Evolutionary conservation across 2,329 filamentous ascomycete genomes (phyloP).

Genomic region (Sordariomycetes sp.): DNA sequence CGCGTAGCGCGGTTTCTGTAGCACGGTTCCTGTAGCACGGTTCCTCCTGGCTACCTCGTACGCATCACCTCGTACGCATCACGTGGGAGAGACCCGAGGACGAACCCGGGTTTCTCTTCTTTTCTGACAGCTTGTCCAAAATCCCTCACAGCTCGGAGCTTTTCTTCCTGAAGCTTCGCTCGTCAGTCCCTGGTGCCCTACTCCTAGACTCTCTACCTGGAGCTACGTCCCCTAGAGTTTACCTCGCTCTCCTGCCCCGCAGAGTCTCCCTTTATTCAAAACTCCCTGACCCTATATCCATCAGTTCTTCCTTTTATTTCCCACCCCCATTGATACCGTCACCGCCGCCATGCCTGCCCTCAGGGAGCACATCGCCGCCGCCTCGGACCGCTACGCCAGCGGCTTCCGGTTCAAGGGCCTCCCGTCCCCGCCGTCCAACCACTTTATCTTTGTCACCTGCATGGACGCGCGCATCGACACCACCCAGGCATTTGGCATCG

Average conservation of each 20-base stretch:
- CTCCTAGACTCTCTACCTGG: not conserved
- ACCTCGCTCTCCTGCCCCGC: no score
- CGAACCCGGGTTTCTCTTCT: not conserved
- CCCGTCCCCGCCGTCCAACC: constrained; percentile 56
- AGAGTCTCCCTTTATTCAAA: not conserved
- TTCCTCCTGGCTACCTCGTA: no score
- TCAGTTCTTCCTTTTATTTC: not conserved
- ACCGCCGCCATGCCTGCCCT: not conserved
- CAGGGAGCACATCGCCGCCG: not conserved
- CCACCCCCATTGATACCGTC: not conserved
- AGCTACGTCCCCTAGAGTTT: no score
- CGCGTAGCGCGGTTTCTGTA: no score
- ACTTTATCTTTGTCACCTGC: constrained; percentile 52
- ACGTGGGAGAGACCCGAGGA: no score
- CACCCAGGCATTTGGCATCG: constrained; percentile 48
- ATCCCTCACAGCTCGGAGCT: not conserved
- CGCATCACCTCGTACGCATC: no score
- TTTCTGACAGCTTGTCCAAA: not conserved
- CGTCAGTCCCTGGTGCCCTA: not conserved
- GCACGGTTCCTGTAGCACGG: no score
- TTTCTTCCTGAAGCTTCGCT: not conserved
- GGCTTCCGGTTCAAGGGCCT: constrained; percentile 52
- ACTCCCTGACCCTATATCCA: not conserved
- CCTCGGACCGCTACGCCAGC: not conserved
- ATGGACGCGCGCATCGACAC: constrained; percentile 59